Evolutionary conservation across 2,329 filamentous ascomycete genomes (phyloP), one percentile per base, ranked within the genome.

Genomic region (Aspergillus flavus): DNA sequence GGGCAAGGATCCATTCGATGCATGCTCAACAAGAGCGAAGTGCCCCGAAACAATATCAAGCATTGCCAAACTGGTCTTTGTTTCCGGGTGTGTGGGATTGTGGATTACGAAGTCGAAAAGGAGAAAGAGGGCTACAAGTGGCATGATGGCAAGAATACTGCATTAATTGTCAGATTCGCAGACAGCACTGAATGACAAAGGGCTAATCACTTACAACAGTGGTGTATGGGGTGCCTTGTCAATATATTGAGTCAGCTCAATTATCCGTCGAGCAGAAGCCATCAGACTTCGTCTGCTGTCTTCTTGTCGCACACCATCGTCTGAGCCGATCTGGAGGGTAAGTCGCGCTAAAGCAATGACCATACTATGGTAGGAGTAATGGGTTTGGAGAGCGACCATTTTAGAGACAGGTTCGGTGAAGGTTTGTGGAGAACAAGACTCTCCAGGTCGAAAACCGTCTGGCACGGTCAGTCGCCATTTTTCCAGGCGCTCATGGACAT

Each of bases 71-170:
- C 55, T 54, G n/a, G 58, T 32, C 36, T 59, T 34, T 43, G 23
- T 21, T 7, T 43, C 23, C 11, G 30, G 19, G 32, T 59, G 36
- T 30, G 34, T 55, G 21, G 52, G 77, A 52, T 78, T 73, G 62
- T 79, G 75, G 3, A 80, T 68, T 2, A 81, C 73, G 9, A 78
- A 69, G 57, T 81, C 78, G 54, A 81, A 81, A 1, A 81, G 67
- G 6, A 80, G 75, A 32, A 81, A 78, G 1, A 79, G 67, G 0
- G 75, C 76, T 0, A 73, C 70, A 14, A 80, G 62, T 0, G 79
- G 79, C 3, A 79, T 73, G 16, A 73, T 73, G 1, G 71, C 77
- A 9, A 76, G 62, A 19, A 79, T 63, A 61, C 68, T 70, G 32
- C 7, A 14, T 36, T 12, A 6, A 12, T 7, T 54, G 30, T 54